Evolutionary conservation across 2,329 filamentous ascomycete species (phyloP), one percentile per base, ranked within the genome.

Genomic region (Neoscytalidium dimidiatum): DNA sequence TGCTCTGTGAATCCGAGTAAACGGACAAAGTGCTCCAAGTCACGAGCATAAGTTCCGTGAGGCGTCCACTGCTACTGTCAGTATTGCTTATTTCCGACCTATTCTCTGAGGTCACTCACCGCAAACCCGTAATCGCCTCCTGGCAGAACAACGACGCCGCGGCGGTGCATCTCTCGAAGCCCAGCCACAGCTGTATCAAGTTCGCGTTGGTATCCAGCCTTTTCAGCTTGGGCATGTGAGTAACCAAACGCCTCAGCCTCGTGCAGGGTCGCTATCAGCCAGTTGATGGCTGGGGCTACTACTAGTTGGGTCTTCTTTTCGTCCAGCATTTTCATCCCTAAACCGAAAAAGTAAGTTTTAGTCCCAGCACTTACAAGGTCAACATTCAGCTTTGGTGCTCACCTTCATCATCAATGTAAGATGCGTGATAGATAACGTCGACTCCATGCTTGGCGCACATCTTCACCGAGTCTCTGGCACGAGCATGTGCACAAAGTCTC

Each of bases 381-480:
- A 13, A 11, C 3, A 23, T 23, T 26, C 38, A 14, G 14, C 11
- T 11, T 8, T 13, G 14, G 14, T 5, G 38, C 38, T 48, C 76
- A n/a, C 73, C 70, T 71, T 77, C 71, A 29, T 79, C 77, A 63
- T 83, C 80, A 14, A 80, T 80, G 57, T 77, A 83, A 0, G 75
- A 79, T 0, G 78, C 81, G 67, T 84, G 81, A 66, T 80, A 83
- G 46, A 84, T 82, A 6, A 82, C 77, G 53, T 83, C 81, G 0
- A 83, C 79, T 1, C 80, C 80, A 48, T 80, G 77, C 64, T 73
- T 73, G 43, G 80, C 69, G 68, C 77, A 82, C 73, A 81, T 77
- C 49, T 75, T 78, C 5, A 84, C 78, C 0, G 77, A 78, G 51
- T 82, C 81, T 41, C 79, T 67, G 2, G 81, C 78, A 29, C 82